These are phyloP conservation scores for Graphilbum sp. DNA, from an alignment of 2,329 filamentous ascomycete genomes.

Conservation along the genomic window DNA sequence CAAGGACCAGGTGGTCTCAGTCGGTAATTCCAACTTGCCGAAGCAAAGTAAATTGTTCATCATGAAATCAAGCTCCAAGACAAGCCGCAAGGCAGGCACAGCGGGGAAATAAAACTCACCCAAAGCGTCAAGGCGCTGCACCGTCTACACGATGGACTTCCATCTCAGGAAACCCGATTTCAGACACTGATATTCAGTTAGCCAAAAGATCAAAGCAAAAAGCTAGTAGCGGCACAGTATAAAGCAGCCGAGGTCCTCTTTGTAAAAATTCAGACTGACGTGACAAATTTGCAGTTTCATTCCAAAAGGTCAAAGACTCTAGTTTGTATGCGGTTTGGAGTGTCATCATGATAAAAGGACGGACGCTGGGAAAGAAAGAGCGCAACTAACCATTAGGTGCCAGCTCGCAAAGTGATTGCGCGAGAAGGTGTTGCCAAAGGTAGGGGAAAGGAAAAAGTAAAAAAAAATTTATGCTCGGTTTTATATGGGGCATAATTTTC, in stretches of 20 bases:
- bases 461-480: too few relatives aligned
- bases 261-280: constrained; percentile 70
- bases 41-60: constrained; percentile 52
- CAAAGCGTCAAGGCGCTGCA: background rate
- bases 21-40: constrained; percentile 91
- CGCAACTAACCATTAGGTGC: too few relatives aligned
- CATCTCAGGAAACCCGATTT: background rate
- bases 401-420: too few relatives aligned
- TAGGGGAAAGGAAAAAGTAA: too few relatives aligned
- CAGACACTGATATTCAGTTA: too few relatives aligned
- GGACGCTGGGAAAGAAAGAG: constrained; percentile 2
- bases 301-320: constrained; percentile 88
- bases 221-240: background rate
- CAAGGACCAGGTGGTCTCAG: constrained; percentile 47
- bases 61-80: constrained; percentile 18
- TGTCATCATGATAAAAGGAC: constrained; percentile 58
- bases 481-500: too few relatives aligned
- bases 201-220: constrained; percentile 1
- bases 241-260: background rate
- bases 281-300: constrained; percentile 74
- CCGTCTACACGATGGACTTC: background rate
- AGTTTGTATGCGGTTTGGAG: constrained; percentile 81
- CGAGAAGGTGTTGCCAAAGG: too few relatives aligned
- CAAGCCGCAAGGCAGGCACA: background rate
- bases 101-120: background rate